Evolutionary conservation across 2,329 filamentous ascomycete genomes (phyloP).

Genomic region (Ophiostoma himal-ulmi): DNA sequence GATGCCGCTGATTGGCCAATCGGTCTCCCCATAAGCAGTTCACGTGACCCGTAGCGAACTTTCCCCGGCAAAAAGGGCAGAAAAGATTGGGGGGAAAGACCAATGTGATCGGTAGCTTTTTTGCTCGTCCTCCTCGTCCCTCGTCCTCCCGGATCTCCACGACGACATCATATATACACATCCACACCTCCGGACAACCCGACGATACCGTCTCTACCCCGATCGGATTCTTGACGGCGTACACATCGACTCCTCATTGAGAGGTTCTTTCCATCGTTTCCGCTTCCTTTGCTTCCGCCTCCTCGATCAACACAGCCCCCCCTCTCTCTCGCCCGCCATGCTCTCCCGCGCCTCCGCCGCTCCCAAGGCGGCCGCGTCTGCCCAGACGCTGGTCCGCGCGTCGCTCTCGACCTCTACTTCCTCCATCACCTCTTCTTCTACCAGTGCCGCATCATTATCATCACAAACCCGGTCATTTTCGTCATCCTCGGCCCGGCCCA

Average conservation of each 20-base stretch:
- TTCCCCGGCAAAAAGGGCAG: conserved; percentile 20
- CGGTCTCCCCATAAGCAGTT: background rate
- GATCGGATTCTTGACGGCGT: background rate
- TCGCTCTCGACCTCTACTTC: conserved; percentile 28
- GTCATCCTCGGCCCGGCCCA: conserved; percentile 43
- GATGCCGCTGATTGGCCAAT: conserved; percentile 23
- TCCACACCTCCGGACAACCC: conserved; percentile 3
- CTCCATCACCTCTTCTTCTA: background rate
- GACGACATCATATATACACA: conserved; percentile 17
- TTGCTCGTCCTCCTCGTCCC: conserved; percentile 18
- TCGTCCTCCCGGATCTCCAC: conserved; percentile 24
- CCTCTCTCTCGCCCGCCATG: conserved; percentile 15
- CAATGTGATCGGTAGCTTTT: conserved; percentile 22
- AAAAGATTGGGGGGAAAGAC: conserved; percentile 5
- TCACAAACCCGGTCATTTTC: conserved; percentile 18
- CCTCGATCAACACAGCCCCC: background rate
- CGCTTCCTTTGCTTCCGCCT: conserved; percentile 3
- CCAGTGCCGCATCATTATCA: conserved; percentile 16
- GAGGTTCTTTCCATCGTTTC: background rate
- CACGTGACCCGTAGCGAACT: conserved; percentile 25
- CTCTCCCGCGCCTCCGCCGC: conserved; percentile 23
- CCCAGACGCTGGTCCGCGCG: conserved; percentile 38
- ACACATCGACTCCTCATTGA: background rate
- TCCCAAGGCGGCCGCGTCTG: conserved; percentile 31
- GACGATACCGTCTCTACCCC: background rate